Percentiles rank a stretch among this genome's conserved stretches.
phyloP scores from a whole-genome alignment of 495 filamentous ascomycete genomes.

The Talaromyces trachyspermus region DNA sequence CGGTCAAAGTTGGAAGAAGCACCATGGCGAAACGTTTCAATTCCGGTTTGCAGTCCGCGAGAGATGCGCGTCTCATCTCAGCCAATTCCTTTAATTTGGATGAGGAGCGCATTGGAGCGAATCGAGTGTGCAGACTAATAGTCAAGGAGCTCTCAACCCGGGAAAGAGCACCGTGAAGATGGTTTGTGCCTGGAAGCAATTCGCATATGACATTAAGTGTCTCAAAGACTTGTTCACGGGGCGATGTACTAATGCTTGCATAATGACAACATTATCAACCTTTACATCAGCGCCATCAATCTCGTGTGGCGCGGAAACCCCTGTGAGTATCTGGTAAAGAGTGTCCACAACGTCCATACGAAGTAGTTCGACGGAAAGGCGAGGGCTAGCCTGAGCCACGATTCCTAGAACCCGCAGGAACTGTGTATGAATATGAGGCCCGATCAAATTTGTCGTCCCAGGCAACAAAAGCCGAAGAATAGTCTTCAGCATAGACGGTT shows the following conservation, averaged over 20 bases:
- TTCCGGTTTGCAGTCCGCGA: slow-evolving; percentile 75
- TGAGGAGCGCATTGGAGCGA: slow-evolving; percentile 25
- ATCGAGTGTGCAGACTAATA: slow-evolving; percentile 24
- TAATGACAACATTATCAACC: slow-evolving; percentile 94
- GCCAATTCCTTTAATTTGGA: slow-evolving; percentile 53
- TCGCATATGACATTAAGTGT: slow-evolving; percentile 98
- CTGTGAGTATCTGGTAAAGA: slow-evolving; percentile 94
- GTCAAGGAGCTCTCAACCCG: slow-evolving; percentile 32
- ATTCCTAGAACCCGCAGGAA: slow-evolving; percentile 88
- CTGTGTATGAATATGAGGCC: slow-evolving; percentile 91
- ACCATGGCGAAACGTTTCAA: slow-evolving; percentile 89
- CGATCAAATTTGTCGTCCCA: slow-evolving; percentile 92
- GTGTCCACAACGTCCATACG: slow-evolving; percentile 98
- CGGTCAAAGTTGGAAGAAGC: slow-evolving; percentile 91
- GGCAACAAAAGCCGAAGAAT: slow-evolving; percentile 87
- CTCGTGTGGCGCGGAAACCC: slow-evolving; percentile 81
- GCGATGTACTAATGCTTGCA: slow-evolving; percentile 95
- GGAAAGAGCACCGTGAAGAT: slow-evolving; percentile 24
- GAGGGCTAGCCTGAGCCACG: slow-evolving; percentile 79
- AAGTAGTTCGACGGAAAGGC: slow-evolving; percentile 80
- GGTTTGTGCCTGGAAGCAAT: slow-evolving; percentile 56
- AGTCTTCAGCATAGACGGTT: slow-evolving; percentile 74
- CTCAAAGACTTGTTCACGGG: slow-evolving; percentile 94
- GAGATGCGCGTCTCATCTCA: slow-evolving; percentile 67
- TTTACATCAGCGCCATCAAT: slow-evolving; percentile 75